Base-by-base conservation (phyloP, 768 basidiomycete species). In the Russula abietina region DNA sequence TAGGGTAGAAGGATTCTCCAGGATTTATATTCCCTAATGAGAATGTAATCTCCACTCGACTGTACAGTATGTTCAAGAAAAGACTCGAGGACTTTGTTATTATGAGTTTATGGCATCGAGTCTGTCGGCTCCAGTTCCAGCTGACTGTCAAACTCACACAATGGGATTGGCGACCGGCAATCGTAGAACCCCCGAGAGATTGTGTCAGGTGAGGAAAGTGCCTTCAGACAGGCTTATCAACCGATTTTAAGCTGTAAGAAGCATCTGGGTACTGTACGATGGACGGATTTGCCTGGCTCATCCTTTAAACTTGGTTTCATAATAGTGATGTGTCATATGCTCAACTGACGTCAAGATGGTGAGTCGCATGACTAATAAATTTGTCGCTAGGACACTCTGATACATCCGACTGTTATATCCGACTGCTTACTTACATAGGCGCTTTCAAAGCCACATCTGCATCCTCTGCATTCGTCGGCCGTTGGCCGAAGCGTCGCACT, bases 1-100 rank as follows among this genome's bases (percentile, higher is more conserved):
- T 57, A 81, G 80, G 28, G 73, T 75, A 49, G 79, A 81, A 64
- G 85, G 84, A 7, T 86, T 82, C 69, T 86, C 85, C 33, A 78
- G 78, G 67, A 84, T 85, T 33, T 86, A 79, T 67, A 80, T 85
- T 66, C 85, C 85, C 30, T 85, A 49, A 63, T 32, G 46, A 28
- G 19, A 14, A 54, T 26, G 22, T 16, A 32, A 7, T 46, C 9
- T 8, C 51, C 24, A 8, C 28, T 48, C 7, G 12, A 22, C 9
- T 36, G 50, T 43, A 32, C 56, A 58, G 19, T 58, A 10, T n/a
- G n/a, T 38, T 1, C 49, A 48, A n/a, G n/a, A 38, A 55, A n/a
- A 28, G n/a, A 32, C 11, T 32, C 50, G 28, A 50, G 26, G 14
- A 8, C 26, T 14, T 48, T 19, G 1, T 10, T 61, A 14, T 33